A percentile compares a stretch with the other conserved stretches of the same genome.
Evolutionary conservation across 2,329 filamentous ascomycete species (phyloP).

Genomic region (Pseudogymnoascus destructans): DNA sequence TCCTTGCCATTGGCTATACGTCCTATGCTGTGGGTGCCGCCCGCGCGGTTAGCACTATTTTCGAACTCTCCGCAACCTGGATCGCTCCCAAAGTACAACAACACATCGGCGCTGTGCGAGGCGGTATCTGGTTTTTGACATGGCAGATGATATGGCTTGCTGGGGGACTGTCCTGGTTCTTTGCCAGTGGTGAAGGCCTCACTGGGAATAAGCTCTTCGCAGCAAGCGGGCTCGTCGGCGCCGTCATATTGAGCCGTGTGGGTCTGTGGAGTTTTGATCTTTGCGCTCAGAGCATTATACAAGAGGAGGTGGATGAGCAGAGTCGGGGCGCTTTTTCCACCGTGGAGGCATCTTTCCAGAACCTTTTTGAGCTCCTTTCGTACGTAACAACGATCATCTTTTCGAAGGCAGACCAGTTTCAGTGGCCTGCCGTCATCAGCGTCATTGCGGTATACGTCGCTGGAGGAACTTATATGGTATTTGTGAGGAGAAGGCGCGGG

Average conservation of each 20-base stretch:
- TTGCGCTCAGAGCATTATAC: constrained; percentile 30
- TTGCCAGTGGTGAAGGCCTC: too few relatives aligned
- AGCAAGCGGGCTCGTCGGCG: constrained; percentile 21
- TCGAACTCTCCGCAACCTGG: constrained; percentile 50
- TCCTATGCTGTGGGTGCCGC: constrained; percentile 39
- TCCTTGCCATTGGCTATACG: constrained; percentile 40
- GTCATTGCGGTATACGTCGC: constrained; percentile 21
- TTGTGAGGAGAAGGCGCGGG: constrained; percentile 25
- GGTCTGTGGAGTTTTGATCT: constrained; percentile 30
- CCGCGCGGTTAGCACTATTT: constrained; percentile 37
- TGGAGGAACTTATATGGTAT: constrained; percentile 25
- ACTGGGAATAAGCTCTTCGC: too few relatives aligned
- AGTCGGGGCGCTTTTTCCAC: constrained; percentile 29
- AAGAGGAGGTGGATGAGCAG: constrained; percentile 24
- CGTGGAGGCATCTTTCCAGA: constrained; percentile 27
- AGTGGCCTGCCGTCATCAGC: constrained; percentile 26
- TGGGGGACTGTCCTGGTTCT: constrained; percentile 33
- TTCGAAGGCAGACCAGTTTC: constrained; percentile 26
- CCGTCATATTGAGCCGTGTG: constrained; percentile 28
- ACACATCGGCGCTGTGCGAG: constrained; percentile 43
- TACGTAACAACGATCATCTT: constrained; percentile 26
- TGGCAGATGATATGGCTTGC: constrained; percentile 49
- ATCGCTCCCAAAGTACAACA: constrained; percentile 41
- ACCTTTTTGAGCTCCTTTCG: constrained; percentile 28
- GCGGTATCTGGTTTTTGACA: constrained; percentile 56